Evolutionary conservation across 2,329 filamentous ascomycete species (phyloP).

Genomic region (Cercospora zeae-maydis): DNA sequence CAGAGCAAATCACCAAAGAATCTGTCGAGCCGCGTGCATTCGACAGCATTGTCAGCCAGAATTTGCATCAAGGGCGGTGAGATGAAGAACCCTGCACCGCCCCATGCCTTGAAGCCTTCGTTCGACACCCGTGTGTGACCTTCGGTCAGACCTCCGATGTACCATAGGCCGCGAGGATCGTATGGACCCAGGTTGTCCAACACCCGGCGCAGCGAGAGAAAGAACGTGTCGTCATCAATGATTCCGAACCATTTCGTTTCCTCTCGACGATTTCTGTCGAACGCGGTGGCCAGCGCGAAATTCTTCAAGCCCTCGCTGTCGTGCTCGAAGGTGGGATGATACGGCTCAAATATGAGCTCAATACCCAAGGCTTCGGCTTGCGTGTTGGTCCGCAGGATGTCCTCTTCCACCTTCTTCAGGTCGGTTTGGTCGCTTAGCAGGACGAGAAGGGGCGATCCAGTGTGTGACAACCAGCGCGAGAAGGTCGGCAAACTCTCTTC

Average conservation of each 20-base stretch:
- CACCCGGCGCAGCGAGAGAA: conserved; percentile 26
- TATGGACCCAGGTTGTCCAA: conserved; percentile 24
- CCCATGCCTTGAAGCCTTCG: conserved; percentile 33
- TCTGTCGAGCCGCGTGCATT: conserved; percentile 24
- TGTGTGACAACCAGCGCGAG: conserved; percentile 28
- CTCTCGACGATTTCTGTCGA: conserved; percentile 20
- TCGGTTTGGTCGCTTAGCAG: conserved; percentile 27
- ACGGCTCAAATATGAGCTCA: conserved; percentile 26
- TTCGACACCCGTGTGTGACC: conserved; percentile 25
- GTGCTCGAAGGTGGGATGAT: conserved; percentile 15
- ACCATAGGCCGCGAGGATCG: conserved; percentile 23
- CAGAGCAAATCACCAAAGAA: conserved; percentile 30
- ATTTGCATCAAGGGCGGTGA: conserved; percentile 29
- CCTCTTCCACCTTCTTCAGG: conserved; percentile 14
- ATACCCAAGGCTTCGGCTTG: conserved; percentile 21
- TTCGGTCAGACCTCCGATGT: conserved; percentile 31
- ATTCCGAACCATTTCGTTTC: conserved; percentile 30
- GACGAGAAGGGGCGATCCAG: conserved; percentile 27
- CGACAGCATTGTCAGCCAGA: conserved; percentile 23
- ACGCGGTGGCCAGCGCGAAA: conserved; percentile 26
- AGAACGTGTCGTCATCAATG: conserved; percentile 34
- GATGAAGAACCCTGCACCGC: conserved; percentile 31
- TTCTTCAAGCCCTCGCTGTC: conserved; percentile 29
- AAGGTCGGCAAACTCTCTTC: conserved; percentile 26
- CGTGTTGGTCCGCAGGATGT: conserved; percentile 11